Conservation (phyloP, 2,329 filamentous ascomycete genomes). For the Colletotrichum chlorophyti region DNA sequence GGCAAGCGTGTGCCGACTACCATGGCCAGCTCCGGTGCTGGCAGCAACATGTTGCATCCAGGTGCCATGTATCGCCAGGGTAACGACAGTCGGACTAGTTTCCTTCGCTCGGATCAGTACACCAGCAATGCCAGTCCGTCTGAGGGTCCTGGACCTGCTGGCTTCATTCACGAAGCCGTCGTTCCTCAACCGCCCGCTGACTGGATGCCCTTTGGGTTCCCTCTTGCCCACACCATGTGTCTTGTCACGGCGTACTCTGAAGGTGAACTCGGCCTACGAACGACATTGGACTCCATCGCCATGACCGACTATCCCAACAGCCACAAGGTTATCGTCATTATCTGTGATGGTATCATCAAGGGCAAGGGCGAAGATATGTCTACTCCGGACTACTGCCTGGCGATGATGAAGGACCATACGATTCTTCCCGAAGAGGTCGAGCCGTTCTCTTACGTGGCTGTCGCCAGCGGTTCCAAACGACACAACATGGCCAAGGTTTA, state of each 20-base stretch:
- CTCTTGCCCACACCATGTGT: slow-evolving; percentile 91
- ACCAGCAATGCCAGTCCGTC: slow-evolving; percentile 58
- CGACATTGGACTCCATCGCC: slow-evolving; percentile 93
- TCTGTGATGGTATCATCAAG: slow-evolving; percentile 98
- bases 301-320: slow-evolving; percentile 99
- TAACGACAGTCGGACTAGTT: slow-evolving; percentile 69
- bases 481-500: slow-evolving; percentile 99
- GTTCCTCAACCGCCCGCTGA: slow-evolving; percentile 96
- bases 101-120: slow-evolving; percentile 67
- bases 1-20: slow-evolving; percentile 75
- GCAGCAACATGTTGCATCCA: slow-evolving; percentile 74
- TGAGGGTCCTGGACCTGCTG: slow-evolving; percentile 81
- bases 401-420: slow-evolving; percentile 94
- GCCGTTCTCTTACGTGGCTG: slow-evolving; percentile 94
- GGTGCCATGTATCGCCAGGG: slow-evolving; percentile 74
- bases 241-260: slow-evolving; percentile 97
- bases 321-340: slow-evolving; percentile 94
- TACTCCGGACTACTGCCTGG: slow-evolving; percentile 87
- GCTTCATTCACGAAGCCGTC: slow-evolving; percentile 96
- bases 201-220: slow-evolving; percentile 97
- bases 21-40: slow-evolving; percentile 89
- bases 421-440: slow-evolving; percentile 82
- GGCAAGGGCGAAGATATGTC: slow-evolving; percentile 86
- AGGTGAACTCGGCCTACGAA: slow-evolving; percentile 89
- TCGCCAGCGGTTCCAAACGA: slow-evolving; percentile 92